Conservation (phyloP, 2,329 filamentous ascomycete species). For the Dendrostoma leiphaemia region DNA sequence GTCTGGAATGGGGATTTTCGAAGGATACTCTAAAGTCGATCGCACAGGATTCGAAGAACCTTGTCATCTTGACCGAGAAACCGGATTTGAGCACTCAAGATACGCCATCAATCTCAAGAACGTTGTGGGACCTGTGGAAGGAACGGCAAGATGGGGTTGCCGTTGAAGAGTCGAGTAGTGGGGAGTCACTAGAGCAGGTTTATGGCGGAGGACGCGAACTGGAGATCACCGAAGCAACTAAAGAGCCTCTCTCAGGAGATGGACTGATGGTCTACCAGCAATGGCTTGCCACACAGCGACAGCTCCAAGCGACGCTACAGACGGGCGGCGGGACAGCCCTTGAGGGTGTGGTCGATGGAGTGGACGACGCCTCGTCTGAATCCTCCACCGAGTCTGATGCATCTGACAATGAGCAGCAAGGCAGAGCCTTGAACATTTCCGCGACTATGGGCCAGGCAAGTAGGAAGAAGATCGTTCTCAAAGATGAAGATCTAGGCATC, state of each 20-base stretch:
- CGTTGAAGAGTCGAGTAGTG: slow-evolving; percentile 52
- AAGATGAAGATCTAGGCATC: slow-evolving; percentile 86
- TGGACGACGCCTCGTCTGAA: slow-evolving; percentile 82
- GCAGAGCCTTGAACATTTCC: slow-evolving; percentile 85
- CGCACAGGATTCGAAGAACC: slow-evolving; percentile 73
- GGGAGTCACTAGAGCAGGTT: slow-evolving; percentile 63
- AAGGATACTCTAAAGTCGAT: slow-evolving; percentile 74
- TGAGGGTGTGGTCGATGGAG: slow-evolving; percentile 69
- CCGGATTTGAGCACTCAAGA: slow-evolving; percentile 44
- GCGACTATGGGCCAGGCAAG: slow-evolving; percentile 80
- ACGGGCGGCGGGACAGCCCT: slow-evolving; percentile 64
- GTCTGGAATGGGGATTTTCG: slow-evolving; percentile 93
- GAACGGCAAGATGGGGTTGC: slow-evolving; percentile 64
- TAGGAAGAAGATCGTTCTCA: slow-evolving; percentile 81
- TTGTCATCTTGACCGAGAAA: slow-evolving; percentile 84
- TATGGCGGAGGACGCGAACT: slow-evolving; percentile 63
- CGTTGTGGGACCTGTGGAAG: slow-evolving; percentile 78
- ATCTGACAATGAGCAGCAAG: slow-evolving; percentile 86
- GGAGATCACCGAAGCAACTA: slow-evolving; percentile 58
- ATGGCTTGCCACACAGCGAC: slow-evolving; percentile 83
- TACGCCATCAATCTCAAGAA: slow-evolving; percentile 63
- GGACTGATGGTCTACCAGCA: slow-evolving; percentile 86
- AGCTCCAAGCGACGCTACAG: slow-evolving; percentile 79
- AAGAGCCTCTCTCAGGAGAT: slow-evolving; percentile 67
- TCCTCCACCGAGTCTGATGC: slow-evolving; percentile 85